Conservation (phyloP, 257 asterid species). For the Solanum etuberosum region DNA sequence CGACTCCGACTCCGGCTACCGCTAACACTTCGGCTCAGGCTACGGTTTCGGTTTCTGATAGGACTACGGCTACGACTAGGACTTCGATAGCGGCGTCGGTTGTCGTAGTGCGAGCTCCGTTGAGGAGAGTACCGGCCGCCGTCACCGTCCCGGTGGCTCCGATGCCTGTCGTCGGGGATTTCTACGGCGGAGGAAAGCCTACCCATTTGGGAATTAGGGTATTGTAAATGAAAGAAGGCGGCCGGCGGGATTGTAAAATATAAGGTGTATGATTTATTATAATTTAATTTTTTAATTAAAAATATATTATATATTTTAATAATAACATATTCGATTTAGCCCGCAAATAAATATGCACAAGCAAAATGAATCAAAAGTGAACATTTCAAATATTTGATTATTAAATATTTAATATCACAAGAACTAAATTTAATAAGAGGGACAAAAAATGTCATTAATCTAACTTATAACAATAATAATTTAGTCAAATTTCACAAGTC, state of each 20-base stretch:
- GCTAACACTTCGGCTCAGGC: slow-evolving; percentile 12
- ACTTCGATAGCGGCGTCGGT: slow-evolving; percentile 12
- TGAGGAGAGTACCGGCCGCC: slow-evolving; percentile 36
- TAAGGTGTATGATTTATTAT: background rate
- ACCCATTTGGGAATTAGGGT: slow-evolving; percentile 37
- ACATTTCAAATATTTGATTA: background rate
- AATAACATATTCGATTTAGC: background rate
- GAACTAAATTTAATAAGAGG: background rate
- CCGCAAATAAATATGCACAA: background rate
- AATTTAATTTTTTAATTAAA: no score
- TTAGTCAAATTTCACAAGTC: no score
- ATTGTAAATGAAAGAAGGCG: background rate
- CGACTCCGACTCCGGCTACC: slow-evolving; percentile 24
- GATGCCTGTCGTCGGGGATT: slow-evolving; percentile 41
- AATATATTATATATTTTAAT: no score
- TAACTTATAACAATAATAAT: no score
- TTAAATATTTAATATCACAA: background rate
- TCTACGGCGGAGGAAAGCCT: slow-evolving; percentile 50
- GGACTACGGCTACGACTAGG: slow-evolving; percentile 20
- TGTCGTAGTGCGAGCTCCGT: slow-evolving; percentile 1
- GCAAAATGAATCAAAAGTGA: background rate
- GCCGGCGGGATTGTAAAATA: background rate
- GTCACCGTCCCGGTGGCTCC: slow-evolving; percentile 3
- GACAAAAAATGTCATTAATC: no score
- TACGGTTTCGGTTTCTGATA: slow-evolving; percentile 1